Evolutionary conservation across 805 yeast species (phyloP), one percentile per base, ranked within the genome.

Genomic region (Candida orba): DNA sequence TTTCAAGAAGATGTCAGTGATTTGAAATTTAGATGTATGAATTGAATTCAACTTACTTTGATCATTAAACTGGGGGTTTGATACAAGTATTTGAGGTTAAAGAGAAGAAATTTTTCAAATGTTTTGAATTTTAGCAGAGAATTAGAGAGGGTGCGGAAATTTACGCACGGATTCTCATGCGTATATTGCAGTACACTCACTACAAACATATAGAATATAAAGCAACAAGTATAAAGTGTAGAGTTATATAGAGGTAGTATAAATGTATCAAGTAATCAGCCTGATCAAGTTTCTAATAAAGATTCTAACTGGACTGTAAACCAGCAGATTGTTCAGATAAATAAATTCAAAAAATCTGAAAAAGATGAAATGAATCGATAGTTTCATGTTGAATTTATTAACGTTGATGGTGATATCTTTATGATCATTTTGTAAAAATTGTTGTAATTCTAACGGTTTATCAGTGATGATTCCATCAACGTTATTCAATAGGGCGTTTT

Each of bases 391-490:
- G 5, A 27, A 27, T 27, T 13, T 27, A 10, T 27, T 20, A 20
- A 20, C 29, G 2, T 27, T 27, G 9, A 27, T 27, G 3, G 29
- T 13, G 13, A 12, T 12, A 2, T 9, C 9, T 27, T 6, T 27
- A 4, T 20, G 22, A 20, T 27, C 3, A 10, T 27, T 7, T 27
- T 27, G 10, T 13, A 27, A 27, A 4, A 31, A 37, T 31, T 47
- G 41, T 20, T 24, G 20, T 22, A 53, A 25, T 5, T 45, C 51
- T 3, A 36, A 60, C 4, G 71, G 68, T 36, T 59, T 57, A 47
- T 72, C 76, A 8, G 75, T 69, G 47, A 72, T 57, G 20, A 72
- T 63, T 7, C 72, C 73, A 43, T 65, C 64, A 5, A 69, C 52
- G 4, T 60, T 53, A 4, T 63, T 54, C 0, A 58, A 52, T 13